Evolutionary conservation across 495 filamentous ascomycete genomes (phyloP).

Genomic region (Penicillium coffeae): DNA sequence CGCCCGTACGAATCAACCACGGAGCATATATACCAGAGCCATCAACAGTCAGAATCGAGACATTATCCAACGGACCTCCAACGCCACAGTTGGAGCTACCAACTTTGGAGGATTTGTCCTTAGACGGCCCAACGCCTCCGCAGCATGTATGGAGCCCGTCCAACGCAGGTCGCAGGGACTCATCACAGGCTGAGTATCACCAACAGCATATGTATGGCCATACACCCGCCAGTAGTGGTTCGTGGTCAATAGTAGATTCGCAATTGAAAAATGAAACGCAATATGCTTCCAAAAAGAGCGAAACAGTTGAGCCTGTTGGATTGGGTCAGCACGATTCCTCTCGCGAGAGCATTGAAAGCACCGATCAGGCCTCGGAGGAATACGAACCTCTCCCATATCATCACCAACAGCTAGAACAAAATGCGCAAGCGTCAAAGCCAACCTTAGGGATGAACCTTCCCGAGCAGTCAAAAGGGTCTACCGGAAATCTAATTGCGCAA

Average conservation of each 20-base stretch:
- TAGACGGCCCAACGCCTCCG: constrained; percentile 32
- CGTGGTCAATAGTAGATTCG: constrained; percentile 38
- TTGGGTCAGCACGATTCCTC: constrained; percentile 34
- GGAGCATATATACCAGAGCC: constrained; percentile 28
- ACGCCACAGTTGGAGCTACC: constrained; percentile 21
- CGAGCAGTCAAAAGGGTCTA: constrained; percentile 26
- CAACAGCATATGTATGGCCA: constrained; percentile 24
- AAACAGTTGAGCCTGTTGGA: constrained; percentile 21
- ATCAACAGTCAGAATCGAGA: constrained; percentile 32
- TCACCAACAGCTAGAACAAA: constrained; percentile 37
- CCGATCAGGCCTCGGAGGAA: constrained; percentile 27
- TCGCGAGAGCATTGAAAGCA: constrained; percentile 39
- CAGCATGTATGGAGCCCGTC: constrained; percentile 40
- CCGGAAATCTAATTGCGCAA: constrained; percentile 55
- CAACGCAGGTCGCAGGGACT: constrained; percentile 42
- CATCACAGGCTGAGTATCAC: constrained; percentile 15
- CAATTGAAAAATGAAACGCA: constrained; percentile 21
- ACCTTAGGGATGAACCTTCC: constrained; percentile 14
- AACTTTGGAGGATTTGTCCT: constrained; percentile 27
- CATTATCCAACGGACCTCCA: constrained; percentile 20
- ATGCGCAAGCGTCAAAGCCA: constrained; percentile 8
- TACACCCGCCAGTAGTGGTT: constrained; percentile 37
- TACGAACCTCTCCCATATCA: constrained; percentile 50
- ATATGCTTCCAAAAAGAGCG: constrained; percentile 20
- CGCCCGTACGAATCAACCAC: constrained; percentile 40